Evolutionary conservation across 768 basidiomycete species (phyloP).

Genomic region (Cubamyces sp.): DNA sequence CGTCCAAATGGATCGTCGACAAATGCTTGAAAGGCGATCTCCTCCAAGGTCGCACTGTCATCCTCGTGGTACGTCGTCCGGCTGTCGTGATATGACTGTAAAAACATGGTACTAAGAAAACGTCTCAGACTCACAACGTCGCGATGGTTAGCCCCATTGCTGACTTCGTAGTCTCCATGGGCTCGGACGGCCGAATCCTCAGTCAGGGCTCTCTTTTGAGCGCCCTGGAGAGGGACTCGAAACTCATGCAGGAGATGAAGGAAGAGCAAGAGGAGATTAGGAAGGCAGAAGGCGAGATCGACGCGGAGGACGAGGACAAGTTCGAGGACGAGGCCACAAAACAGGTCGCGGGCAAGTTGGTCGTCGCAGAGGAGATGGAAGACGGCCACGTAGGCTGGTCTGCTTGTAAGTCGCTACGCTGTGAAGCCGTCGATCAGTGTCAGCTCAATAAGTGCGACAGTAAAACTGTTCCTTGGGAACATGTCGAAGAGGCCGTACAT

Average conservation of each 20-base stretch:
- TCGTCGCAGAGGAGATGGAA: constrained; percentile 65
- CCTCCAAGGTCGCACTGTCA: constrained; percentile 47
- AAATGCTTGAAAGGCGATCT: constrained; percentile 49
- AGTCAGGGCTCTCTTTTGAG: constrained; percentile 51
- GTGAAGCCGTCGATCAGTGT: constrained; percentile 3
- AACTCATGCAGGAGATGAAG: constrained; percentile 32
- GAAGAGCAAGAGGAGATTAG: constrained; percentile 28
- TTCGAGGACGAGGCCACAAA: constrained; percentile 22
- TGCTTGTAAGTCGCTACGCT: constrained; percentile 34
- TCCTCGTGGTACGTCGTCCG: constrained; percentile 44
- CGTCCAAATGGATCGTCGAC: constrained; percentile 48
- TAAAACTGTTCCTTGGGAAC: constrained; percentile 8
- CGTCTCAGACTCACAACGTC: constrained; percentile 49
- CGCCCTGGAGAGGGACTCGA: constrained; percentile 44
- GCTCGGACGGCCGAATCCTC: constrained; percentile 51
- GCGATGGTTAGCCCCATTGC: constrained; percentile 55
- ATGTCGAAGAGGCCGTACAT: constrained; percentile 1
- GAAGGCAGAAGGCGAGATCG: constrained; percentile 31
- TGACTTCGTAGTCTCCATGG: constrained; percentile 55
- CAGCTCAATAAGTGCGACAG: neutral
- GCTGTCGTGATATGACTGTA: no score
- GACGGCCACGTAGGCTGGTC: constrained; percentile 59
- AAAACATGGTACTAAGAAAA: no score
- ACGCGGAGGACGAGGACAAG: constrained; percentile 25
- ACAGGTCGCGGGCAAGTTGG: constrained; percentile 54